Conservation (phyloP, 306 rosid genomes). For the Hippophae tibetana region DNA sequence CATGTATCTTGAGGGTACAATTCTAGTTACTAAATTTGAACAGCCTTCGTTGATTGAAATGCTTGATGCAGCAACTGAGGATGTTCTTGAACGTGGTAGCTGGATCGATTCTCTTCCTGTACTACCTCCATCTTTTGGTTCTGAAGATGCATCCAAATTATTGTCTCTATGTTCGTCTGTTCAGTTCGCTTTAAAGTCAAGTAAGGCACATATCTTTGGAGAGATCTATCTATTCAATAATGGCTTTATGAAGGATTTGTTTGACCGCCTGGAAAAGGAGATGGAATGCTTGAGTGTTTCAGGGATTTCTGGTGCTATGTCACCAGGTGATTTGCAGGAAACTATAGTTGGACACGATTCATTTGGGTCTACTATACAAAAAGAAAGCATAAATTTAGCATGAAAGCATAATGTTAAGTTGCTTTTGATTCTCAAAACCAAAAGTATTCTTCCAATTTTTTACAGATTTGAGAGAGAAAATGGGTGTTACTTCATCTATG, state of each 20-base stretch:
- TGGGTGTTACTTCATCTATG: no score
- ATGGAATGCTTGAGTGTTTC: slow-evolving; percentile 56
- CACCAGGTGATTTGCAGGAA: slow-evolving; percentile 36
- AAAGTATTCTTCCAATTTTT: no score
- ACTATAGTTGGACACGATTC: slow-evolving; percentile 44
- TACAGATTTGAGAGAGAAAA: no score
- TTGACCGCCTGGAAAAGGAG: slow-evolving; percentile 67
- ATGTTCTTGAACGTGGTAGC: slow-evolving; percentile 76
- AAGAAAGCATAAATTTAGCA: slow-evolving; percentile 24
- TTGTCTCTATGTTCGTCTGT: slow-evolving; percentile 72
- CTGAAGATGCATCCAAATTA: slow-evolving; percentile 16
- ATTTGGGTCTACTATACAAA: slow-evolving; percentile 43
- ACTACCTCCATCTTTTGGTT: slow-evolving; percentile 76
- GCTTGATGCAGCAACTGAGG: slow-evolving; percentile 89
- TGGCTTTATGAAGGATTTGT: slow-evolving; percentile 75
- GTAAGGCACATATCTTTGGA: slow-evolving; percentile 69
- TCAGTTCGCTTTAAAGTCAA: slow-evolving; percentile 73
- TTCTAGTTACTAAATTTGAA: slow-evolving; percentile 66
- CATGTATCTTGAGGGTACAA: slow-evolving; percentile 91
- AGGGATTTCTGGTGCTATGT: slow-evolving; percentile 32
- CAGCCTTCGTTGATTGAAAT: slow-evolving; percentile 89
- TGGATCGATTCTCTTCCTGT: slow-evolving; percentile 90
- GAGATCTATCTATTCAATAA: slow-evolving; percentile 68
- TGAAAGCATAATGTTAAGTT: no score
- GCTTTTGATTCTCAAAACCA: no score